Conservation (phyloP, 2,329 filamentous ascomycete genomes). For the Apiospora malaysiana region DNA sequence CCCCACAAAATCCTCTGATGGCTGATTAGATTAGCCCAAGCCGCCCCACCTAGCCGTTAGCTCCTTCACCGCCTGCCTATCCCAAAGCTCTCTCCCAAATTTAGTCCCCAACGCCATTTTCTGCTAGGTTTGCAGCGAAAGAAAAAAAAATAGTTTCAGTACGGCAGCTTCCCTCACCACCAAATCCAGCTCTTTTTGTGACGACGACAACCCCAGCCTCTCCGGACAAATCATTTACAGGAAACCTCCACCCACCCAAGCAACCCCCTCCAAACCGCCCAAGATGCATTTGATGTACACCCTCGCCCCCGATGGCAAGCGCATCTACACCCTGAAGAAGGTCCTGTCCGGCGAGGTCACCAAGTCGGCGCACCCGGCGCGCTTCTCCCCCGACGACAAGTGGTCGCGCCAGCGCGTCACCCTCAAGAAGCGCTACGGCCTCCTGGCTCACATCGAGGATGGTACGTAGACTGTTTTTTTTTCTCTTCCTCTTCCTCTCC, state of each 20-base stretch:
- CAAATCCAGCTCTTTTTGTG: neutral
- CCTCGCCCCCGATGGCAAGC: constrained; percentile 80
- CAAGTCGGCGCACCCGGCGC: constrained; percentile 93
- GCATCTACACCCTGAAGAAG: constrained; percentile 95
- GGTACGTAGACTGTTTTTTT: constrained; percentile 46
- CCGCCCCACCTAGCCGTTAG: neutral
- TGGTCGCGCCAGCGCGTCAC: constrained; percentile 96
- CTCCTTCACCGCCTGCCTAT: constrained; percentile 9
- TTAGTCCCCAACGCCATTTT: neutral
- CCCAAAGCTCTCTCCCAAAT: neutral
- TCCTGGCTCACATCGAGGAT: constrained; percentile 79
- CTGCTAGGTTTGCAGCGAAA: neutral
- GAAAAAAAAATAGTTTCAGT: constrained; percentile 11
- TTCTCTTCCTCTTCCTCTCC: constrained; percentile 22
- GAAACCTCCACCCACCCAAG: neutral
- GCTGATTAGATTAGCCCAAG: neutral
- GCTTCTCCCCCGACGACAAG: constrained; percentile 98
- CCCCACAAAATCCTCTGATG: too few species aligned
- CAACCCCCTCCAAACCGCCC: constrained; percentile 11
- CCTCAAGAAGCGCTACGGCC: constrained; percentile 89
- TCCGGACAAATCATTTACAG: too few species aligned
- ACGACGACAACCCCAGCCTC: neutral
- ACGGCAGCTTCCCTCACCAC: neutral
- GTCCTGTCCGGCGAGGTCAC: constrained; percentile 82
- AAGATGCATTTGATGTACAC: constrained; percentile 79